A percentile compares a stretch with the other conserved stretches of the same genome.
Conservation (phyloP, 306 rosid species). For the Acacia crassicarpa region DNA sequence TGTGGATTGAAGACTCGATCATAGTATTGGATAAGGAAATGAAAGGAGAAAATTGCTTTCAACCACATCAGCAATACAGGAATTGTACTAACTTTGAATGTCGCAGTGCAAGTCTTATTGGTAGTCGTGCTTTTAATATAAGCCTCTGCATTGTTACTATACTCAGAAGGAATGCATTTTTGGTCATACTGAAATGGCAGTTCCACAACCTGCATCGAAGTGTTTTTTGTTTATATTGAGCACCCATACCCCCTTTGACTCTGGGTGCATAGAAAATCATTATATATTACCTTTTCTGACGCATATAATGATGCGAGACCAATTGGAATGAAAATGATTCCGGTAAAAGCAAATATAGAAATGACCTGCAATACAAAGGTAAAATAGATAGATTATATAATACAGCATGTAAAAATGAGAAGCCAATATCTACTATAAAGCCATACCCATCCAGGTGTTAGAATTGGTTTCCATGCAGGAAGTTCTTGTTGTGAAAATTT, state of each 20-base stretch:
- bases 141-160: slow-evolving; percentile 30
- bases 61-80: slow-evolving; percentile 7
- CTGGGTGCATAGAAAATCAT: background rate
- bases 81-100: slow-evolving; percentile 54
- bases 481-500: slow-evolving; percentile 90
- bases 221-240: slow-evolving; percentile 14
- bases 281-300: slow-evolving; percentile 55
- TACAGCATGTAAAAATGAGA: background rate
- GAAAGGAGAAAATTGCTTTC: background rate
- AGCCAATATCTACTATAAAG: slow-evolving; percentile 8
- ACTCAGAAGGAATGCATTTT: slow-evolving; percentile 56
- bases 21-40: slow-evolving; percentile 2
- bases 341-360: slow-evolving; percentile 53
- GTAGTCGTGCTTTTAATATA: slow-evolving; percentile 48
- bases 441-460: slow-evolving; percentile 85
- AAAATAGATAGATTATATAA: background rate
- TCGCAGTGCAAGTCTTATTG: slow-evolving; percentile 65
- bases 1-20: background rate
- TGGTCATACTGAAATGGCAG: slow-evolving; percentile 55
- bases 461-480: slow-evolving; percentile 91
- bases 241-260: background rate
- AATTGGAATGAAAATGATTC: slow-evolving; percentile 66
- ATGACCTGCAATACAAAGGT: slow-evolving; percentile 56
- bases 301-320: slow-evolving; percentile 78
- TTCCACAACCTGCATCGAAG: slow-evolving; percentile 73